Percentiles rank a stretch among this genome's conserved stretches.
phyloP scores from a whole-genome alignment of 805 yeast species.

The Ogataea siamensis region DNA sequence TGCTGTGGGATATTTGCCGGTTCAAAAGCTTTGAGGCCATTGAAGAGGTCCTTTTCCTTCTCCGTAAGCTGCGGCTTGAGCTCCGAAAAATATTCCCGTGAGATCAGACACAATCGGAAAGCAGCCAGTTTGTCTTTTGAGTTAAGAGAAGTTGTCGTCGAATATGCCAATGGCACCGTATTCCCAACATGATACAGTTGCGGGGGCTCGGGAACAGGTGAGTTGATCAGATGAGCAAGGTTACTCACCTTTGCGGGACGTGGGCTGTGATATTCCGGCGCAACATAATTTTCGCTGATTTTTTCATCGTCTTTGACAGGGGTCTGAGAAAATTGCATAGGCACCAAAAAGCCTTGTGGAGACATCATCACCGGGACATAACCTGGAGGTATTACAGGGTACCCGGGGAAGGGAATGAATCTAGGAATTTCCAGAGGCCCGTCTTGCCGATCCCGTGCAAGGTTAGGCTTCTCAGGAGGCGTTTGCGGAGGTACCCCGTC shows the following conservation, averaged over 20 bases:
- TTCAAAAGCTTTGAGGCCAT: slow-evolving; percentile 1
- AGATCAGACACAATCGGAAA: slow-evolving; percentile 11
- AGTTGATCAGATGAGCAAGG: slow-evolving; percentile 19
- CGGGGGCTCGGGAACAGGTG: slow-evolving; percentile 15
- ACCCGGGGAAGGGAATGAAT: slow-evolving; percentile 24
- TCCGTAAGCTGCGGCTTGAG: neutral
- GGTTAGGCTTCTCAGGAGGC: slow-evolving; percentile 11
- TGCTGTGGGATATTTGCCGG: slow-evolving; percentile 9
- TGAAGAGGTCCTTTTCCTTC: slow-evolving; percentile 2
- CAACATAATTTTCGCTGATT: neutral
- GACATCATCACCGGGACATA: slow-evolving; percentile 33
- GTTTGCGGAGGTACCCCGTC: slow-evolving; percentile 8
- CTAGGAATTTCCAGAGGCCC: slow-evolving; percentile 18
- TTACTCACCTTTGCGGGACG: slow-evolving; percentile 11
- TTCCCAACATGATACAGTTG: neutral
- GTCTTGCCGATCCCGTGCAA: slow-evolving; percentile 10
- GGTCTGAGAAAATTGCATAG: slow-evolving; percentile 27
- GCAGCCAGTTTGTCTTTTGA: slow-evolving; percentile 18
- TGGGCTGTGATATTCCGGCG: slow-evolving; percentile 3
- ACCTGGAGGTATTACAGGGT: slow-evolving; percentile 29
- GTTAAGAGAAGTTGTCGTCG: neutral
- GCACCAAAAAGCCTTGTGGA: slow-evolving; percentile 30
- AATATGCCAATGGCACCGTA: neutral
- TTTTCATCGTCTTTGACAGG: slow-evolving; percentile 13
- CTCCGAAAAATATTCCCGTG: slow-evolving; percentile 4